Evolutionary conservation across 306 rosid species (phyloP).

Genomic region (Lathyrus oleraceus): DNA sequence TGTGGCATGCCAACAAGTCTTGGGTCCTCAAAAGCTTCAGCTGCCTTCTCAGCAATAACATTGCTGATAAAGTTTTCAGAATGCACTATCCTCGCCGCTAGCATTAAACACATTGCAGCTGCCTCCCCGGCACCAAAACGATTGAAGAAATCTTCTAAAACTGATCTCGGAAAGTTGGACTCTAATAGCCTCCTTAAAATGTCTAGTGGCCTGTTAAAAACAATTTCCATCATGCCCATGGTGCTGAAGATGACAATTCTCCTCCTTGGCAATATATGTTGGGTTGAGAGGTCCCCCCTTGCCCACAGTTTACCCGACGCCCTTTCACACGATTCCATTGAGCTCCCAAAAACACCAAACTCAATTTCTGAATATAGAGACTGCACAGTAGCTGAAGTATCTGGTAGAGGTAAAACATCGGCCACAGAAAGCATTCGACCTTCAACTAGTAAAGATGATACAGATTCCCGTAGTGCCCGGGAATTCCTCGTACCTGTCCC

Average conservation of each 20-base stretch:
- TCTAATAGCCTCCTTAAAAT: slow-evolving; percentile 82
- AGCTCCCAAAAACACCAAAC: slow-evolving; percentile 70
- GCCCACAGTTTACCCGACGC: slow-evolving; percentile 89
- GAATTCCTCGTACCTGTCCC: slow-evolving; percentile 71
- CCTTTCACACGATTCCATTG: slow-evolving; percentile 70
- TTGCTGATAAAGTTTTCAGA: slow-evolving; percentile 77
- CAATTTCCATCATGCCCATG: slow-evolving; percentile 97
- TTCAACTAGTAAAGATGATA: slow-evolving; percentile 87
- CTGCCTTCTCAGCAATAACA: slow-evolving; percentile 85
- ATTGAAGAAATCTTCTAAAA: slow-evolving; percentile 91
- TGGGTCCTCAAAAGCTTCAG: slow-evolving; percentile 98
- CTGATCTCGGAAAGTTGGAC: slow-evolving; percentile 77
- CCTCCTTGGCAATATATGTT: slow-evolving; percentile 93
- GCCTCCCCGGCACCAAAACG: slow-evolving; percentile 98
- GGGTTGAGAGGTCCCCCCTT: slow-evolving; percentile 94
- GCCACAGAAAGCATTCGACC: slow-evolving; percentile 97
- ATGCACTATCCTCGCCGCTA: slow-evolving; percentile 81
- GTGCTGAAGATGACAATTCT: slow-evolving; percentile 89
- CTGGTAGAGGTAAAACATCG: slow-evolving; percentile 84
- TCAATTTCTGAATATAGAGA: slow-evolving; percentile 89
- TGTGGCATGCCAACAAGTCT: slow-evolving; percentile 98
- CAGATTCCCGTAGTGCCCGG: slow-evolving; percentile 83
- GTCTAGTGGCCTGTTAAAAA: slow-evolving; percentile 93
- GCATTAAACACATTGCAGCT: slow-evolving; percentile 94
- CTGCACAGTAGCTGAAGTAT: slow-evolving; percentile 68